Evolutionary conservation across 2,329 filamentous ascomycete species (phyloP).

Genomic region (Metarhizium brunneum): DNA sequence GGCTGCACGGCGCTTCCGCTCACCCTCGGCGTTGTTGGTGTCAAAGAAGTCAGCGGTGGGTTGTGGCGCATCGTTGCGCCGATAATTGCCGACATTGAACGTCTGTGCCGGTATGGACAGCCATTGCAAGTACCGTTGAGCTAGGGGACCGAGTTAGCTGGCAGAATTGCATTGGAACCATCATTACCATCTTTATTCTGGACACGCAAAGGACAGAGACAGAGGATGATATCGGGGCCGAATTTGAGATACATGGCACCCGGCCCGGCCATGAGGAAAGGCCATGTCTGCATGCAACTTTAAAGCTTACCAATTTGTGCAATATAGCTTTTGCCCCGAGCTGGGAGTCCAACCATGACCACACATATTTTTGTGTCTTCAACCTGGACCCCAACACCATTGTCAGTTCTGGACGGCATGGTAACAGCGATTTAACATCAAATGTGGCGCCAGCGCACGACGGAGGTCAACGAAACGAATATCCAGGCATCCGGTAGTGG

Average conservation of each 20-base stretch:
- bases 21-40: conserved; percentile 78
- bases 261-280: too few species aligned
- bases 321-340: conserved; percentile 93
- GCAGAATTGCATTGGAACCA: background rate
- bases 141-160: conserved; percentile 32
- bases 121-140: conserved; percentile 92
- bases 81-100: conserved; percentile 97
- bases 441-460: conserved; percentile 9
- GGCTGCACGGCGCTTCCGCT: conserved; percentile 77
- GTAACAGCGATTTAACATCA: conserved; percentile 9
- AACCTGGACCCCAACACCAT: conserved; percentile 70
- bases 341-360: conserved; percentile 95
- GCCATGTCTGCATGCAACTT: background rate
- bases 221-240: too few species aligned
- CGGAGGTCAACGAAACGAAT: conserved; percentile 3
- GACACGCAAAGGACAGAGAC: too few species aligned
- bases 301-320: conserved; percentile 77
- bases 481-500: conserved; percentile 4
- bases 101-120: conserved; percentile 87
- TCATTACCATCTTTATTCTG: too few species aligned
- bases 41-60: conserved; percentile 95
- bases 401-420: conserved; percentile 41
- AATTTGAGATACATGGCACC: too few species aligned
- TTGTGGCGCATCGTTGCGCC: conserved; percentile 79
- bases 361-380: conserved; percentile 97